A percentile compares a stretch with the other conserved stretches of the same genome.
phyloP scores from a whole-genome alignment of 345 rosid species.

The Arabis hirsuta region DNA sequence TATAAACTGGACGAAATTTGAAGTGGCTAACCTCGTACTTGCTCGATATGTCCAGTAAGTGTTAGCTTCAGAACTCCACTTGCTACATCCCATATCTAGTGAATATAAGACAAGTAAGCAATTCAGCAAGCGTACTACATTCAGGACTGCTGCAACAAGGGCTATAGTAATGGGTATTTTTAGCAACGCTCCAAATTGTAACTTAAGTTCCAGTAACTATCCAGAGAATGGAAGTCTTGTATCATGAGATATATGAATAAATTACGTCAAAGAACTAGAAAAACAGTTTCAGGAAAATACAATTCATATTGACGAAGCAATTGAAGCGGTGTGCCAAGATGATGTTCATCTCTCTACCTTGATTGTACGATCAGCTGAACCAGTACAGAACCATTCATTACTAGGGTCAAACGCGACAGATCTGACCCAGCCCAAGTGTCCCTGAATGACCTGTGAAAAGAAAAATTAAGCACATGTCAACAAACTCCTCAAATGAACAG shows the following conservation, averaged over 20 bases:
- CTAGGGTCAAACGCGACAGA: constrained; percentile 97
- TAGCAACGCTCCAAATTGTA: background rate
- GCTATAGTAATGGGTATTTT: background rate
- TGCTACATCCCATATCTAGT: constrained; percentile 96
- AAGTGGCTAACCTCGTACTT: constrained; percentile 74
- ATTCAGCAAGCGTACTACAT: constrained; percentile 4
- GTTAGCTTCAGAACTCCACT: constrained; percentile 91
- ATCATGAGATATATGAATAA: background rate
- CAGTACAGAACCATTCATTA: constrained; percentile 97
- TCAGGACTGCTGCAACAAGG: constrained; percentile 15
- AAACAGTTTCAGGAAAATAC: background rate
- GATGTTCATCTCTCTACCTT: constrained; percentile 55
- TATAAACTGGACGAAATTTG: constrained; percentile 10
- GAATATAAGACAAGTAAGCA: constrained; percentile 23
- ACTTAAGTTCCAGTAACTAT: constrained; percentile 6
- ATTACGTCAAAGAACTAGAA: background rate
- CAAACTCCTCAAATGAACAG: constrained; percentile 12
- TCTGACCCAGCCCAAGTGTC: constrained; percentile 99
- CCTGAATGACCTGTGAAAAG: constrained; percentile 61
- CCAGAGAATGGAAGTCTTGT: background rate
- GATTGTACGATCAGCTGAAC: constrained; percentile 97
- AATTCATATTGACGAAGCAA: background rate
- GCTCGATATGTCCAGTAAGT: constrained; percentile 95
- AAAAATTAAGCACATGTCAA: constrained; percentile 35
- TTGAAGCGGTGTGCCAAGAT: no score